A percentile compares a stretch with the other conserved stretches of the same genome.
Conservation (phyloP, 305 asterid species). For the Fraxinus baroniana region DNA sequence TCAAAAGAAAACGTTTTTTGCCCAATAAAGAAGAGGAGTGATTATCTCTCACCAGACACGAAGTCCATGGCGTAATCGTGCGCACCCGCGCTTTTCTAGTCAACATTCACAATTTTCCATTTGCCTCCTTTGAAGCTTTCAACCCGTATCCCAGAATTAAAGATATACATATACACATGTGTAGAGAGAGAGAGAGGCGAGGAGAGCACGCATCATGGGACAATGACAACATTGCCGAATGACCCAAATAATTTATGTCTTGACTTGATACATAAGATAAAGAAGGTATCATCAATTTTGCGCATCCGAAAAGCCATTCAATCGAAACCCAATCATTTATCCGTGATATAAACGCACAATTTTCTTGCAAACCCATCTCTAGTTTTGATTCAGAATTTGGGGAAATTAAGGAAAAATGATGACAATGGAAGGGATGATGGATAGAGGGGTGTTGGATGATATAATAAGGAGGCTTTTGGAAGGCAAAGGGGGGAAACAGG, state of each 20-base stretch:
- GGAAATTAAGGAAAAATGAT: constrained; percentile 39
- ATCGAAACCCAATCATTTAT: not conserved
- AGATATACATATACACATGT: not conserved
- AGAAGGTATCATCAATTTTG: not conserved
- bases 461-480: constrained; percentile 66
- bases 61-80: not conserved
- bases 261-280: constrained; percentile 29
- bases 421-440: constrained; percentile 85
- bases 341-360: not conserved
- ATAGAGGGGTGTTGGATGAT: constrained; percentile 69
- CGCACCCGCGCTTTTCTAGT: constrained; percentile 1
- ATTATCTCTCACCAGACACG: not conserved
- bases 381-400: not conserved
- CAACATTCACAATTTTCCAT: not conserved
- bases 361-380: not conserved
- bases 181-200: constrained; percentile 27
- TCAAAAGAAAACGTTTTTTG: not conserved
- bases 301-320: not conserved
- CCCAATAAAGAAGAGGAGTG: not conserved
- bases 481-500: constrained; percentile 81
- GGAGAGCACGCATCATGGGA: constrained; percentile 45
- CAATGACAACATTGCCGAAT: constrained; percentile 27
- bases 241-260: constrained; percentile 16
- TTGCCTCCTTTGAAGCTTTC: constrained; percentile 12
- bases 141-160: not conserved